Conservation (phyloP, 768 basidiomycete species). For the Xanthoconium stramineum region DNA sequence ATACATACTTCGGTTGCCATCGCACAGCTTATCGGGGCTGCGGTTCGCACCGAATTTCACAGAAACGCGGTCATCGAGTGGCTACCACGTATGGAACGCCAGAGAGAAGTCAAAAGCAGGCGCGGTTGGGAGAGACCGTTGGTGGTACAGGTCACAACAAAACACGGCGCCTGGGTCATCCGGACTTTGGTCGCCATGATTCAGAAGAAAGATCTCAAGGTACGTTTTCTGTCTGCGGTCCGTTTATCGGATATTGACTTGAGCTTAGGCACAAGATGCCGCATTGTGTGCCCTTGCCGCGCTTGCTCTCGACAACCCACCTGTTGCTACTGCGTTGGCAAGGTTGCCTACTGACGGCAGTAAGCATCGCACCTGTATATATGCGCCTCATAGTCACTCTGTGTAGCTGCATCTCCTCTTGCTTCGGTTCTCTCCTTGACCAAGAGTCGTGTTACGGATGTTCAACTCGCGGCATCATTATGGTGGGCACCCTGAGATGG, state of each 20-base stretch:
- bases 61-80: slow-evolving; percentile 55
- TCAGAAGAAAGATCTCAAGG: slow-evolving; percentile 54
- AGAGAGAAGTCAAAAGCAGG: slow-evolving; percentile 52
- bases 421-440: slow-evolving; percentile 46
- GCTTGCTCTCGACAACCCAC: slow-evolving; percentile 58
- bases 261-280: slow-evolving; percentile 59
- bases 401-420: slow-evolving; percentile 26
- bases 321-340: slow-evolving; percentile 47
- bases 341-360: slow-evolving; percentile 44
- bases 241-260: not conserved
- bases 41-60: slow-evolving; percentile 48
- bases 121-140: slow-evolving; percentile 75
- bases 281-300: slow-evolving; percentile 62
- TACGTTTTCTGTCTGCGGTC: slow-evolving; percentile 8
- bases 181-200: slow-evolving; percentile 49
- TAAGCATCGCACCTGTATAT: slow-evolving; percentile 21
- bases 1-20: slow-evolving; percentile 46
- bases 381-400: slow-evolving; percentile 5
- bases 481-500: slow-evolving; percentile 44
- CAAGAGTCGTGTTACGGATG: slow-evolving; percentile 56
- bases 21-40: slow-evolving; percentile 55
- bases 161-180: slow-evolving; percentile 59
- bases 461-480: slow-evolving; percentile 67
- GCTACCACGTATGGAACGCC: slow-evolving; percentile 56
- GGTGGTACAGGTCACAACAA: slow-evolving; percentile 35